These are phyloP conservation scores for Dichotomocladium elegans DNA, from an alignment of 371 early-diverging fungal genomes.

Conservation along the genomic window DNA sequence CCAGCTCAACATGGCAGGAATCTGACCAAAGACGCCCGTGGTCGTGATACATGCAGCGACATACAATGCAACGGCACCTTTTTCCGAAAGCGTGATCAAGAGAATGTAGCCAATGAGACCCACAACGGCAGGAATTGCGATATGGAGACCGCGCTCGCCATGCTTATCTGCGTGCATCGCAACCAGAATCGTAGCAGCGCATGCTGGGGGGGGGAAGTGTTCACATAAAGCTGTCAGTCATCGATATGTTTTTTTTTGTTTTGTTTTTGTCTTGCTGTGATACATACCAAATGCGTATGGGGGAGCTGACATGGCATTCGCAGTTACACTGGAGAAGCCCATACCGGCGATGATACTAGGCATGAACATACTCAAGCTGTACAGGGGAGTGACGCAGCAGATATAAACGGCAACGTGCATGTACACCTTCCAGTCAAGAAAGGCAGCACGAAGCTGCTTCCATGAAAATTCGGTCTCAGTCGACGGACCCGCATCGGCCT, in stretches of 20 bases:
- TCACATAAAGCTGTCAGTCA: neutral
- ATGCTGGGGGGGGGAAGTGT: constrained; percentile 21
- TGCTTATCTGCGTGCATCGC: constrained; percentile 64
- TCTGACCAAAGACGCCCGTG: constrained; percentile 52
- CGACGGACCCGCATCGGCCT: constrained; percentile 57
- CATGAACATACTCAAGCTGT: constrained; percentile 63
- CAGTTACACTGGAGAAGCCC: constrained; percentile 51
- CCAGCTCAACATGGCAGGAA: constrained; percentile 61
- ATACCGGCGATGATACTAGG: constrained; percentile 69
- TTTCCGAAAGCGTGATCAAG: constrained; percentile 37
- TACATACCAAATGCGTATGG: constrained; percentile 12
- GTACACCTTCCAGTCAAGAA: constrained; percentile 58
- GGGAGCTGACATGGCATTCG: constrained; percentile 43
- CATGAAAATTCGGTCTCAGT: constrained; percentile 56
- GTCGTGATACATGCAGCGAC: constrained; percentile 51
- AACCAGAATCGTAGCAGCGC: constrained; percentile 49
- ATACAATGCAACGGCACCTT: constrained; percentile 29
- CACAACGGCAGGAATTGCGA: constrained; percentile 53
- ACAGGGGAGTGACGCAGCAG: constrained; percentile 58
- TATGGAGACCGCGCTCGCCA: constrained; percentile 60
- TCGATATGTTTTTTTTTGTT: too few relatives aligned
- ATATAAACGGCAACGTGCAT: constrained; percentile 58
- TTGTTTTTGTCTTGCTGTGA: too few relatives aligned
- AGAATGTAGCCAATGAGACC: constrained; percentile 65
- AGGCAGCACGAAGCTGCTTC: constrained; percentile 51